Evolutionary conservation across 208 protist genomes (phyloP).

Genomic region (Acanthamoeba royreba): DNA sequence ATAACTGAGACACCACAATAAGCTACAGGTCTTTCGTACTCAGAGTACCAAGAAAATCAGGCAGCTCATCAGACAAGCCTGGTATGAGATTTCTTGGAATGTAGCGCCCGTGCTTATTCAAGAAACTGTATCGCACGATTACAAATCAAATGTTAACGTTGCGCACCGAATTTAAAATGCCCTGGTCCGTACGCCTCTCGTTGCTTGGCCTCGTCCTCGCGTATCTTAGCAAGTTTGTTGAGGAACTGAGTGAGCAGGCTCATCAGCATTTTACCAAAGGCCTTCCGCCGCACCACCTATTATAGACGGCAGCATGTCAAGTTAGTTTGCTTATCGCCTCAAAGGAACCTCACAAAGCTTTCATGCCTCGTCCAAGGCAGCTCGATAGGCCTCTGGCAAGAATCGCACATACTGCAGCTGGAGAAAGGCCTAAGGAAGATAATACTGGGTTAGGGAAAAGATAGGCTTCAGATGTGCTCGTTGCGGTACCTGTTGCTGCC

Average conservation of each 20-base stretch:
- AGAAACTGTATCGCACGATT: background rate
- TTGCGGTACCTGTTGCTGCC: background rate
- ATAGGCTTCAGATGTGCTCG: no score
- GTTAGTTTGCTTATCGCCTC: no score
- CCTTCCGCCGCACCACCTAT: background rate
- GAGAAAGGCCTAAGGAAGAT: background rate
- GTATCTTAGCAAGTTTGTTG: background rate
- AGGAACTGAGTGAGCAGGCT: background rate
- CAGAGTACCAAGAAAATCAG: no score
- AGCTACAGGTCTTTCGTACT: no score
- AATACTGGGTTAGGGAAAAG: background rate
- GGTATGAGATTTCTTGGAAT: background rate
- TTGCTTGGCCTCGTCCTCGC: background rate
- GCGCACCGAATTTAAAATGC: background rate
- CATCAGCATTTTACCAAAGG: background rate
- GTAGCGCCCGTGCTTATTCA: slow-evolving; percentile 4
- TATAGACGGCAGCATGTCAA: no score
- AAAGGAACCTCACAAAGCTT: no score
- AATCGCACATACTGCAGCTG: background rate
- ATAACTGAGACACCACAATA: no score
- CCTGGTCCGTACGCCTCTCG: background rate
- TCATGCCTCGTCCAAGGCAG: background rate
- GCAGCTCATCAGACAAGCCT: background rate
- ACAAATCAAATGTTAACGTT: background rate
- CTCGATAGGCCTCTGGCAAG: background rate